A percentile compares a stretch with the other conserved stretches of the same genome.
These are phyloP conservation scores for Mortierella sp. DNA, from an alignment of 371 early-diverging fungal genomes.

Conservation along the genomic window DNA sequence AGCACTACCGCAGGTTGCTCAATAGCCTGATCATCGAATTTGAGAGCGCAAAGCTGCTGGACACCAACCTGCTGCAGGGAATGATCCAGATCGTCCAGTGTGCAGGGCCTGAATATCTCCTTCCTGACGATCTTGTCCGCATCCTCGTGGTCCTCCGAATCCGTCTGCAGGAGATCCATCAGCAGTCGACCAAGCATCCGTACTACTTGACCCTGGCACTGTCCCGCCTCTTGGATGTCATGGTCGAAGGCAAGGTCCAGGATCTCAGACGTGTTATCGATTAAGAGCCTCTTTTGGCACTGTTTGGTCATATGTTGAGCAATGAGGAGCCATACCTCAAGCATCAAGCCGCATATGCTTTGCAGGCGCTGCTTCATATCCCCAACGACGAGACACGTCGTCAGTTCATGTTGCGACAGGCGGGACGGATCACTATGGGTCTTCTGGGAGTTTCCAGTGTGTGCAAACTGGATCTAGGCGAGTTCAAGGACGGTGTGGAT, in stretches of 20 bases:
- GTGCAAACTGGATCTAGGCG: slow-evolving; percentile 6
- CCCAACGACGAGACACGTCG: background rate
- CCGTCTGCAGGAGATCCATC: slow-evolving; percentile 9
- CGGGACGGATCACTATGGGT: background rate
- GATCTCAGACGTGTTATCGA: background rate
- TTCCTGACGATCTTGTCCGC: slow-evolving; percentile 2
- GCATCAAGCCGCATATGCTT: slow-evolving; percentile 20
- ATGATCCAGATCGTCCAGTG: background rate
- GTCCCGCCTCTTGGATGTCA: slow-evolving; percentile 9
- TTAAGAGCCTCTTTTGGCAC: background rate
- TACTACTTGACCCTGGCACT: slow-evolving; percentile 13
- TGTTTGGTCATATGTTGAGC: background rate
- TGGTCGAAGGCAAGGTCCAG: slow-evolving; percentile 5
- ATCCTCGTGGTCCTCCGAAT: background rate
- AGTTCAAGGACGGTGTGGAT: background rate
- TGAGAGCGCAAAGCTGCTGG: background rate
- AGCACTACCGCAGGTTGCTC: background rate
- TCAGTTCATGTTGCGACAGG: background rate
- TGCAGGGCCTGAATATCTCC: background rate
- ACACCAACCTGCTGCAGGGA: slow-evolving; percentile 4
- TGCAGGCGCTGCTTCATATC: slow-evolving; percentile 11
- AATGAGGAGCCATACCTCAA: background rate
- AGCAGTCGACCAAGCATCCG: background rate
- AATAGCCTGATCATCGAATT: background rate
- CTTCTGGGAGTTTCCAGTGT: background rate